Percentiles rank a stretch among this genome's conserved stretches.
Evolutionary conservation across 2,329 filamentous ascomycete genomes (phyloP).

Genomic region (Clarireedia sp.): DNA sequence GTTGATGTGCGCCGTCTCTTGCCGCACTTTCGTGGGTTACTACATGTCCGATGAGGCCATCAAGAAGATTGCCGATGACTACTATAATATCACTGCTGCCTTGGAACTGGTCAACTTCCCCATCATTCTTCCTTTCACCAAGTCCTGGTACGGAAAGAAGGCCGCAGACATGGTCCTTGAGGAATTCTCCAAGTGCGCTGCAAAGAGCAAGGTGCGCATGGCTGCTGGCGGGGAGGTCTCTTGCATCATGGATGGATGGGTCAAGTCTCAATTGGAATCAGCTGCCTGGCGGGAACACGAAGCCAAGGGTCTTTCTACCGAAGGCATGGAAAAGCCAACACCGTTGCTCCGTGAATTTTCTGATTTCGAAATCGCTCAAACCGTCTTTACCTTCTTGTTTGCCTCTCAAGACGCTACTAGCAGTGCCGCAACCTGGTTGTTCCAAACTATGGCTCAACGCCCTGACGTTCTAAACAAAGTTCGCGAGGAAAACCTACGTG

Average conservation of each 20-base stretch:
- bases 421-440: constrained; percentile 88
- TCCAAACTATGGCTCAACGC: constrained; percentile 87
- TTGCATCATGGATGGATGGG: constrained; percentile 95
- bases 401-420: constrained; percentile 96
- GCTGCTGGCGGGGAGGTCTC: constrained; percentile 75
- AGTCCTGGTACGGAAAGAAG: constrained; percentile 96
- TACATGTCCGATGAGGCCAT: constrained; percentile 87
- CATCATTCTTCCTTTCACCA: constrained; percentile 89
- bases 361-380: constrained; percentile 88
- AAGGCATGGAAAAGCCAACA: constrained; percentile 69
- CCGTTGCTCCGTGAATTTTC: constrained; percentile 78
- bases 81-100: constrained; percentile 91
- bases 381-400: constrained; percentile 92
- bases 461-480: constrained; percentile 88
- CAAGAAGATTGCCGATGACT: constrained; percentile 93
- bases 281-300: constrained; percentile 72
- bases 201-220: constrained; percentile 90
- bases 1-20: constrained; percentile 88
- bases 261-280: constrained; percentile 80
- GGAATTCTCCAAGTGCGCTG: constrained; percentile 85
- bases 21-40: constrained; percentile 93
- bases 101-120: constrained; percentile 98
- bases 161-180: constrained; percentile 84
- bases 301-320: constrained; percentile 60
- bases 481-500: constrained; percentile 77